Percentiles rank a stretch among this genome's conserved stretches.
Conservation (phyloP, 345 rosid genomes). For the Salix viminalis region DNA sequence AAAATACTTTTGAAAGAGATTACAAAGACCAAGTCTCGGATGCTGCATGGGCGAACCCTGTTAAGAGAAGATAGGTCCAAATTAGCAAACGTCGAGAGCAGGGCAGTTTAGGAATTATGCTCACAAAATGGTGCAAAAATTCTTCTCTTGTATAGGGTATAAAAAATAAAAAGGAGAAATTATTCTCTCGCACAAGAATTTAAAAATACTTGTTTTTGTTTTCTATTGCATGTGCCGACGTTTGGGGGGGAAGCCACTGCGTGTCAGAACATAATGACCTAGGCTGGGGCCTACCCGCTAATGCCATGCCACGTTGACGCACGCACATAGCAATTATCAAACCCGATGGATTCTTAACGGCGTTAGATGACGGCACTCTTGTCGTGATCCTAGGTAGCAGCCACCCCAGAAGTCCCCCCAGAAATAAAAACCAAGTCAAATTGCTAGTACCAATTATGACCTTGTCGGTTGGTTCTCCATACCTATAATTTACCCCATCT, state of each 20-base stretch:
- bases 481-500: no score
- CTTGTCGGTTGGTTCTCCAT: not conserved
- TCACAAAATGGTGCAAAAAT: not conserved
- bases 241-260: constrained; percentile 5
- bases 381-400: constrained; percentile 19
- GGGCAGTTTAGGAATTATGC: not conserved
- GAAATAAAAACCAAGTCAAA: not conserved
- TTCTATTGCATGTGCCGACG: constrained; percentile 15
- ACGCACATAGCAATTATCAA: not conserved
- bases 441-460: not conserved
- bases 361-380: constrained; percentile 10
- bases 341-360: constrained; percentile 4
- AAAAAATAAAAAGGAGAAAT: not conserved
- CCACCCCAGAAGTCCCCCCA: not conserved
- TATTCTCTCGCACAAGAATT: no score
- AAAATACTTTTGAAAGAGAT: no score
- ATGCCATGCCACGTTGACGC: constrained; percentile 11
- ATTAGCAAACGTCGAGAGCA: not conserved
- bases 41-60: not conserved
- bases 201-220: not conserved
- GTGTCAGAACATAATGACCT: constrained; percentile 11
- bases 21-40: not conserved
- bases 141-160: not conserved
- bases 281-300: not conserved
- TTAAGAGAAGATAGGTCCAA: not conserved